phyloP scores from a whole-genome alignment of 345 rosid species.

The Adansonia digitata region DNA sequence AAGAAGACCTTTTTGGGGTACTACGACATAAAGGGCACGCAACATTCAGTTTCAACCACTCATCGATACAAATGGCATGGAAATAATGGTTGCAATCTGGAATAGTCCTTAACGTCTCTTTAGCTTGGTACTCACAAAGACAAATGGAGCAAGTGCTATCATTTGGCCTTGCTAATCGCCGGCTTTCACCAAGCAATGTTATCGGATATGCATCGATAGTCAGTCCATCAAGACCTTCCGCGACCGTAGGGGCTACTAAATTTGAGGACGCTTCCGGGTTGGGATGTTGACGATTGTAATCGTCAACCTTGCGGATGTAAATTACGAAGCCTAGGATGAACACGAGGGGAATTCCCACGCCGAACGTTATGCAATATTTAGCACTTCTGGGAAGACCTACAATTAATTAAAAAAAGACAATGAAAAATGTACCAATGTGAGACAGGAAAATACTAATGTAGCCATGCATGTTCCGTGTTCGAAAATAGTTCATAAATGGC shows the following conservation, averaged over 20 bases:
- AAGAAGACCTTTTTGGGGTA: neutral
- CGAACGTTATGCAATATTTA: neutral
- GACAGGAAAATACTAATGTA: neutral
- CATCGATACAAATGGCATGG: slow-evolving; percentile 7
- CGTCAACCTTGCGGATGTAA: neutral
- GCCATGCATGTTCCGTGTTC: neutral
- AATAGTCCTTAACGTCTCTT: slow-evolving; percentile 1
- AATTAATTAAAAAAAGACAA: neutral
- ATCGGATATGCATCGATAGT: neutral
- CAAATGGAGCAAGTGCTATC: slow-evolving; percentile 5
- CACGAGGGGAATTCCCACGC: slow-evolving; percentile 6
- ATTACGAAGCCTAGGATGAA: neutral
- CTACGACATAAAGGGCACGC: slow-evolving; percentile 9
- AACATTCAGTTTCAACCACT: slow-evolving; percentile 9
- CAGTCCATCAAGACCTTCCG: slow-evolving; percentile 3
- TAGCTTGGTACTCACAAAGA: slow-evolving; percentile 2
- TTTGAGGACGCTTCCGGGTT: neutral
- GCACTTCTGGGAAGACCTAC: neutral
- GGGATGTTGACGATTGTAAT: neutral
- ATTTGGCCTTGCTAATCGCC: neutral
- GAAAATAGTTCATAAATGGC: neutral
- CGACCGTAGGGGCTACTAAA: neutral
- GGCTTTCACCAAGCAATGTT: slow-evolving; percentile 2
- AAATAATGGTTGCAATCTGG: slow-evolving; percentile 10
- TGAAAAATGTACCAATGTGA: neutral